Base-by-base conservation (phyloP, 73 alveolate species). In the Symbiodinium pilosum region DNA sequence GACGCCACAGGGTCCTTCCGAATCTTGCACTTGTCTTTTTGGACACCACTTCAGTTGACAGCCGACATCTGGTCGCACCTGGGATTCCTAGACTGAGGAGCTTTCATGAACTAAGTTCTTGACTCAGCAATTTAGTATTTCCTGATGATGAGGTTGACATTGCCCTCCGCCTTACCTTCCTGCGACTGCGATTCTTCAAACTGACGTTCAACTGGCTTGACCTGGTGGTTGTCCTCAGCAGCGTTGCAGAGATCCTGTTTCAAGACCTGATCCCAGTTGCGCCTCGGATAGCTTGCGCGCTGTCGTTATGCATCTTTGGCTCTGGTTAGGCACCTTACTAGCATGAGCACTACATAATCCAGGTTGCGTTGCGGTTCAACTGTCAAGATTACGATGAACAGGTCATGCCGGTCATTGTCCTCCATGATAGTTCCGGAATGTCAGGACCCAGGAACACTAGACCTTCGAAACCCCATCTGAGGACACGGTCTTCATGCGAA, bases 401-500 rank as follows among this genome's bases (percentile, higher is more conserved):
- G n/a, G n/a, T n/a, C n/a, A n/a, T n/a, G n/a, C n/a, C n/a, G n/a
- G n/a, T n/a, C n/a, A n/a, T n/a, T n/a, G n/a, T n/a, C n/a, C n/a
- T n/a, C n/a, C n/a, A n/a, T n/a, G n/a, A n/a, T n/a, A n/a, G n/a
- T n/a, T n/a, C n/a, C n/a, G n/a, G n/a, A n/a, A n/a, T n/a, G n/a
- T n/a, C n/a, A n/a, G n/a, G n/a, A n/a, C n/a, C n/a, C n/a, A n/a
- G 59, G 59, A 47, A 47, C 21, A 6, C 14, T 6, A 47, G 14
- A 47, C 59, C 59, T 47, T 47, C 59, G 14, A 14, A 47, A 6
- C 59, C 59, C 59, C 59, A 47, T 47, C 81, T 24, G 59, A 91
- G 97, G 97, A 91, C 54, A 91, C 97, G n/a, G 97, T 91, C 54
- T 91, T 91, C 97, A 71, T 91, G 26, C 97, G 97, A 3, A 52